Conservation (phyloP, 2,329 filamentous ascomycete genomes). For the Fusarium penzigii region DNA sequence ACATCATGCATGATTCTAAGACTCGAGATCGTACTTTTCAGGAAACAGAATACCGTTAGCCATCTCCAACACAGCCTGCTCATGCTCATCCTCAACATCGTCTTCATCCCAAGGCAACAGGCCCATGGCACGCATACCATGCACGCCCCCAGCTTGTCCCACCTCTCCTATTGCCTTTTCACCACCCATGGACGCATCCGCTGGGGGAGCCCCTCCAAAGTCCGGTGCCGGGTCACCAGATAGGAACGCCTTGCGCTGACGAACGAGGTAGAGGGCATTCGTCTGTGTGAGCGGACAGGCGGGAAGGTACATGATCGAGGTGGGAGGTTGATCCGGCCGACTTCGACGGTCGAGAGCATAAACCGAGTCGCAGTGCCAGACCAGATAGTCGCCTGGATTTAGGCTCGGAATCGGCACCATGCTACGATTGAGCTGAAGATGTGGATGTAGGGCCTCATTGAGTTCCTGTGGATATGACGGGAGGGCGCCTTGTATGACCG, state of each 20-base stretch:
- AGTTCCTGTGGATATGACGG: slow-evolving; percentile 71
- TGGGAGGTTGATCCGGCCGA: slow-evolving; percentile 22
- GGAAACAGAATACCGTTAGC: slow-evolving; percentile 45
- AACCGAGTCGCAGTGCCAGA: slow-evolving; percentile 71
- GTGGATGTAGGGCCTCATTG: slow-evolving; percentile 64
- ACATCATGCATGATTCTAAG: slow-evolving; percentile 1
- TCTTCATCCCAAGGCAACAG: slow-evolving; percentile 43
- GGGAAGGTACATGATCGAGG: slow-evolving; percentile 41
- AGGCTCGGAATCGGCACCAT: slow-evolving; percentile 71
- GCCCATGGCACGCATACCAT: slow-evolving; percentile 43
- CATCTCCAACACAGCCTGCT: slow-evolving; percentile 38
- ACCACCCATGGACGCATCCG: slow-evolving; percentile 36
- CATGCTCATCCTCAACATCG: slow-evolving; percentile 33
- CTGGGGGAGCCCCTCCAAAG: slow-evolving; percentile 37
- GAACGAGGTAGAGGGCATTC: slow-evolving; percentile 44
- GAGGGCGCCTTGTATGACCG: slow-evolving; percentile 67
- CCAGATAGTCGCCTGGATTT: slow-evolving; percentile 72
- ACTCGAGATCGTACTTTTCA: slow-evolving; percentile 35
- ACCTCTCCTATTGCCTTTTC: slow-evolving; percentile 41
- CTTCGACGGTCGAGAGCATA: slow-evolving; percentile 65
- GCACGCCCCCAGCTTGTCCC: slow-evolving; percentile 41
- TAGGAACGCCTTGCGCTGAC: slow-evolving; percentile 44
- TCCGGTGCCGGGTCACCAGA: slow-evolving; percentile 43
- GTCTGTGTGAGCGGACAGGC: slow-evolving; percentile 44
- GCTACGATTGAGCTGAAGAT: slow-evolving; percentile 63